These are phyloP conservation scores for Hanseniaspora meyeri DNA, from an alignment of 805 yeast species.

Conservation along the genomic window DNA sequence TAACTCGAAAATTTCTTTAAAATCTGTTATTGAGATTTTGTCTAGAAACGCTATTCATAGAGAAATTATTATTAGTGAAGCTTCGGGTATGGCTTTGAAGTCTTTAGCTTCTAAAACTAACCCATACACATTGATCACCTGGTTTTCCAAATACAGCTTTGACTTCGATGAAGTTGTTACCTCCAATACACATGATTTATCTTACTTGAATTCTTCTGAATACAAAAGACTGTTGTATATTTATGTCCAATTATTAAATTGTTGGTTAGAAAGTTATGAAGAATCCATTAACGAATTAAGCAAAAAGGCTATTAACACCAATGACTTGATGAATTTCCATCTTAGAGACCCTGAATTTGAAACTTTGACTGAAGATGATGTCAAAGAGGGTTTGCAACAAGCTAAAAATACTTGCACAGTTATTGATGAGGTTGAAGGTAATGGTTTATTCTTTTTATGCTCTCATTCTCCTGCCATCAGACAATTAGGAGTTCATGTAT, in stretches of 20 bases:
- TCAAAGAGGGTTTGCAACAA: slow-evolving; percentile 51
- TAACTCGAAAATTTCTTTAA: slow-evolving; percentile 39
- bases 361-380: slow-evolving; percentile 18
- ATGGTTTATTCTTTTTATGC: slow-evolving; percentile 81
- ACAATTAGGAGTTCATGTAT: slow-evolving; percentile 58
- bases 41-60: slow-evolving; percentile 66
- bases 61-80: slow-evolving; percentile 46
- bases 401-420: slow-evolving; percentile 70
- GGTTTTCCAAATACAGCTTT: slow-evolving; percentile 70
- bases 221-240: slow-evolving; percentile 49
- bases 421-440: slow-evolving; percentile 91
- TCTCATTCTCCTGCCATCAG: slow-evolving; percentile 73
- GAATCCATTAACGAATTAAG: slow-evolving; percentile 25
- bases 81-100: slow-evolving; percentile 53
- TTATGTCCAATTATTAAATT: slow-evolving; percentile 65
- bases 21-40: slow-evolving; percentile 59
- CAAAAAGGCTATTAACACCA: slow-evolving; percentile 17
- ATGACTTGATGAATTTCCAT: slow-evolving; percentile 8
- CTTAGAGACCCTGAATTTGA: slow-evolving; percentile 11
- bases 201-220: slow-evolving; percentile 48
- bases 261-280: slow-evolving; percentile 67
- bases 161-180: slow-evolving; percentile 59
- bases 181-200: slow-evolving; percentile 38
- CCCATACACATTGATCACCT: slow-evolving; percentile 57
- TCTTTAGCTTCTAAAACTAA: slow-evolving; percentile 55